Percentiles rank a stretch among this genome's conserved stretches.
These are phyloP conservation scores for Pochonia chlamydosporia DNA, from an alignment of 2,329 filamentous ascomycete genomes.

Conservation along the genomic window DNA sequence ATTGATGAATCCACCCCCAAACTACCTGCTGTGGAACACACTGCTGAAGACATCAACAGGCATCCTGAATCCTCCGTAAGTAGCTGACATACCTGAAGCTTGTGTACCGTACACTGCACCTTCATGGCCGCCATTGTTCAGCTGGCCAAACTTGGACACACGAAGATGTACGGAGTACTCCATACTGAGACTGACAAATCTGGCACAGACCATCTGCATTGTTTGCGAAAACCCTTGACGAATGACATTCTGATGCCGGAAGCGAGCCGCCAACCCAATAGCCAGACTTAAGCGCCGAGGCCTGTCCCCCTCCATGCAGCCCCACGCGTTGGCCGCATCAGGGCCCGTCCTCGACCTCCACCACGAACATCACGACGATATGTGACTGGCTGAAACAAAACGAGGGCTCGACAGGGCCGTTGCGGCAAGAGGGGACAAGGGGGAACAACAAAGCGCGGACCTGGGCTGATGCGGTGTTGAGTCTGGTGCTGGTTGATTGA, in stretches of 20 bases:
- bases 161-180: no score
- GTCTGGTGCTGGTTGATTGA: no score
- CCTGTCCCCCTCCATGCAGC: constrained; percentile 46
- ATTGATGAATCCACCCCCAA: no score
- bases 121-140: no score
- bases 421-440: constrained; percentile 2
- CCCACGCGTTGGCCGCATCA: constrained; percentile 25
- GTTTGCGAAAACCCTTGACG: constrained; percentile 4
- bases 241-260: constrained; percentile 33
- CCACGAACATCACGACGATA: constrained; percentile 7
- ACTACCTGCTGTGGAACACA: no score
- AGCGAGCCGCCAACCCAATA: constrained; percentile 28
- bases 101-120: no score
- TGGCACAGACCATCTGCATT: not conserved
- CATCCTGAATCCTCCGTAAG: not conserved
- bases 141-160: no score
- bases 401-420: not conserved
- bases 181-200: no score
- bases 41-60: no score
- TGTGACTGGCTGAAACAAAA: constrained; percentile 12
- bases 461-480: not conserved
- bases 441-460: not conserved
- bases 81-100: not conserved
- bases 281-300: constrained; percentile 50
- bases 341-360: constrained; percentile 15